These are phyloP conservation scores for Saccharomycopsis fermentans DNA, from an alignment of 805 yeast genomes.

Conservation along the genomic window DNA sequence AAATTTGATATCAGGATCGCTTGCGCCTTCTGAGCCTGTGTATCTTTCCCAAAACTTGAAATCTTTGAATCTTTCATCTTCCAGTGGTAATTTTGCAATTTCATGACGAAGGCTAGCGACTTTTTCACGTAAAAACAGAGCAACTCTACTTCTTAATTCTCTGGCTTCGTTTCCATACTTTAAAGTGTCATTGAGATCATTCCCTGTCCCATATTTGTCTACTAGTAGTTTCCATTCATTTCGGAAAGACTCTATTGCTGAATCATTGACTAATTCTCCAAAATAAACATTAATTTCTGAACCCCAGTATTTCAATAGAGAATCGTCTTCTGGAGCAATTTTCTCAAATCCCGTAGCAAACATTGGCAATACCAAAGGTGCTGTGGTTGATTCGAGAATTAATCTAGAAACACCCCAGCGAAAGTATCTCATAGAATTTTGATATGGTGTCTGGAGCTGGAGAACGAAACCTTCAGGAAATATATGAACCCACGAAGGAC, in stretches of 20 bases:
- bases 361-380: constrained; percentile 84
- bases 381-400: constrained; percentile 67
- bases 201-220: constrained; percentile 38
- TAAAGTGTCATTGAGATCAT: constrained; percentile 51
- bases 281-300: constrained; percentile 57
- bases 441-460: constrained; percentile 69
- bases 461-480: constrained; percentile 94
- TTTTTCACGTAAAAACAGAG: constrained; percentile 54
- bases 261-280: constrained; percentile 62
- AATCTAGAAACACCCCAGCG: constrained; percentile 91
- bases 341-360: constrained; percentile 80
- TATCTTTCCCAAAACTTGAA: constrained; percentile 69
- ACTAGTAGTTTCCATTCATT: constrained; percentile 60
- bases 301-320: constrained; percentile 55
- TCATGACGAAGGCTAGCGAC: constrained; percentile 41
- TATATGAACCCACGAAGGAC: constrained; percentile 84
- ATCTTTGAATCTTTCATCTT: constrained; percentile 57
- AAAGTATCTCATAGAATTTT: constrained; percentile 86
- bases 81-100: constrained; percentile 33
- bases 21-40: constrained; percentile 52
- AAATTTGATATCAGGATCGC: constrained; percentile 60
- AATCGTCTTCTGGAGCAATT: constrained; percentile 65
- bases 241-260: constrained; percentile 49
- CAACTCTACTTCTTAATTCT: constrained; percentile 57
- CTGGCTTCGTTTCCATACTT: constrained; percentile 56